phyloP scores from a whole-genome alignment of 108 stramenopile species.

The Skeletonema tropicum region DNA sequence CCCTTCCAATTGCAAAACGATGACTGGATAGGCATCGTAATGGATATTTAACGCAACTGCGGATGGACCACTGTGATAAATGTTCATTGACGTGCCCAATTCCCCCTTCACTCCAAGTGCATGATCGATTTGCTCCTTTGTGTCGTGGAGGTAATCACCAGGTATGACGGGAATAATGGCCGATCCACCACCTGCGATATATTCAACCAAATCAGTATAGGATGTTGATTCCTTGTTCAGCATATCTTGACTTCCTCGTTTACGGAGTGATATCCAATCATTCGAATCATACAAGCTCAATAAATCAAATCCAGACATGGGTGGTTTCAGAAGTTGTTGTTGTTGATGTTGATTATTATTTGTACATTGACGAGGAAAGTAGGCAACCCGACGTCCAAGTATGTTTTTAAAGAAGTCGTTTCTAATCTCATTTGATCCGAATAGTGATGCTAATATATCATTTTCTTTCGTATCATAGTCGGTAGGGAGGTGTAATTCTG shows the following conservation, averaged over 20 bases:
- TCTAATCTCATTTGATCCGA: constrained; percentile 9
- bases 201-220: constrained; percentile 21
- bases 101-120: constrained; percentile 12
- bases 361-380: constrained; percentile 7
- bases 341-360: not conserved
- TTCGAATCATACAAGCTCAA: constrained; percentile 12
- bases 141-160: constrained; percentile 12
- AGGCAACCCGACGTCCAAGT: constrained; percentile 20
- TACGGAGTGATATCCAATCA: constrained; percentile 32
- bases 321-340: constrained; percentile 4
- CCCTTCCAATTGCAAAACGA: constrained; percentile 33
- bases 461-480: constrained; percentile 1
- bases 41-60: constrained; percentile 46
- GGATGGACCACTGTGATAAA: constrained; percentile 29
- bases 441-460: constrained; percentile 20
- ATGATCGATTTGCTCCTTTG: constrained; percentile 11
- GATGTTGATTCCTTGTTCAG: constrained; percentile 19
- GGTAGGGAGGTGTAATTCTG: not conserved
- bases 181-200: constrained; percentile 27
- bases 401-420: constrained; percentile 15
- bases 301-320: constrained; percentile 20
- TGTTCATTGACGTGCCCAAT: constrained; percentile 21
- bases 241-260: constrained; percentile 22
- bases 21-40: constrained; percentile 34
- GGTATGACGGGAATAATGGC: constrained; percentile 32